Evolutionary conservation across 2,329 filamentous ascomycete genomes (phyloP), one percentile per base, ranked within the genome.

Genomic region (Cladophialophora bantiana): DNA sequence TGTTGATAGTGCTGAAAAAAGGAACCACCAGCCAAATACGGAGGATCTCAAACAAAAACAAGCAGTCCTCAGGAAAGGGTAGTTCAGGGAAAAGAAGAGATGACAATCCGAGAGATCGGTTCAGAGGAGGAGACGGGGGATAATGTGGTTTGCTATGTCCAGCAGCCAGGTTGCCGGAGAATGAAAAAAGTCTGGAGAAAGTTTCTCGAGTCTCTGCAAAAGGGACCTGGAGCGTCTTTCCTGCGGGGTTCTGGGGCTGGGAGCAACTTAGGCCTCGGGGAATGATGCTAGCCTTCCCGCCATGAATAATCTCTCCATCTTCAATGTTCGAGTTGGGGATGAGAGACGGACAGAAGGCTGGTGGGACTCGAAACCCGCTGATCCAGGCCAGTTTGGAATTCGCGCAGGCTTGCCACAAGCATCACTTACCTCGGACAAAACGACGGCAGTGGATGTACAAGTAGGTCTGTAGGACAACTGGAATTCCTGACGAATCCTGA

Each of bases 181-280:
- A 7, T 50, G 45, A 50, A 26, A 4, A 50, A 50, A 10, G 26
- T 50, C 55, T 58, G 36, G 55, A 36, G 55, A 31, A 40, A 10
- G 45, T 12, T 50, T 50, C 45, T 20, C 45, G 45, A 50, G 45
- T 10, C 53, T 26, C 53, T 55, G 53, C 40, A 13, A 18, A 50
- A 2, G 13, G 45, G 20, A 18, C 45, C 45, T 20, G 12, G 12
- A 18, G 40, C 20, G 9, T 34, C 13, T 50, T 60, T 38, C 57
- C 40, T 60, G 57, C 57, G 57, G 57, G 57, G 57, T 48, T 32
- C 45, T 40, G 57, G 57, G 38, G 26, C 57, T 58, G 45, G 45
- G 45, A n/a, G 18, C 18, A 5, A 9, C 18, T 26, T 60, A 45
- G 40, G 40, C 20, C 34, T 60, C 57, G 40, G 57, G 57, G 55